Evolutionary conservation across 768 basidiomycete genomes (phyloP), one percentile per base, ranked within the genome.

Genomic region (Leucocoprinus birnbaumii): DNA sequence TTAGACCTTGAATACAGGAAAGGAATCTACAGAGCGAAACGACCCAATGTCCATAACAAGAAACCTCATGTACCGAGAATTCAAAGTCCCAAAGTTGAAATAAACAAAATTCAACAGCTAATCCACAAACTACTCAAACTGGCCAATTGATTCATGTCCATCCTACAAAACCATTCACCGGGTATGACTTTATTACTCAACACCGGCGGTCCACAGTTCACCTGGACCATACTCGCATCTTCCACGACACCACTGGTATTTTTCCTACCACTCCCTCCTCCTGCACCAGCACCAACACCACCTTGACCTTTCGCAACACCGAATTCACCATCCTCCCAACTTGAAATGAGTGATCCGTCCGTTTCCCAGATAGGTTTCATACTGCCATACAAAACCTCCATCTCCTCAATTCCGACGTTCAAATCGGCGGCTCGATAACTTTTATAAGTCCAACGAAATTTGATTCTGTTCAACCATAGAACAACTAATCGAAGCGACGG

Each of bases 391-490:
- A n/a, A 16, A 38, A 6, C 26, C 40, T 26, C 25, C n/a, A 38
- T 21, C 25, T 40, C 24, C 22, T 19, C 19, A n/a, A n/a, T n/a
- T 2, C 43, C 51, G 18, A 21, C 51, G n/a, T 19, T 4, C 31
- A 31, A 16, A 54, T 37, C n/a, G n/a, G n/a, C n/a, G n/a, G n/a
- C n/a, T n/a, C n/a, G n/a, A n/a, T n/a, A n/a, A n/a, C n/a, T n/a
- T n/a, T n/a, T n/a, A 41, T 46, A 51, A 1, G 21, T 53, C 71
- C 71, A 72, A 2, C 64, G 57, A 10, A 66, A 61, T 13, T 64
- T 59, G 18, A 63, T 62, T 22, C 38, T 53, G 1, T 65, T 62
- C 0, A 67, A 51, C 70, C 70, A 73, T 51, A 75, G 70, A 6
- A 67, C 58, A 22, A 73, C 63, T 0, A 58, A 38, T 6, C 54